These are phyloP conservation scores for Bidens hawaiensis DNA, from an alignment of 140 eudicot genomes.

Conservation along the genomic window DNA sequence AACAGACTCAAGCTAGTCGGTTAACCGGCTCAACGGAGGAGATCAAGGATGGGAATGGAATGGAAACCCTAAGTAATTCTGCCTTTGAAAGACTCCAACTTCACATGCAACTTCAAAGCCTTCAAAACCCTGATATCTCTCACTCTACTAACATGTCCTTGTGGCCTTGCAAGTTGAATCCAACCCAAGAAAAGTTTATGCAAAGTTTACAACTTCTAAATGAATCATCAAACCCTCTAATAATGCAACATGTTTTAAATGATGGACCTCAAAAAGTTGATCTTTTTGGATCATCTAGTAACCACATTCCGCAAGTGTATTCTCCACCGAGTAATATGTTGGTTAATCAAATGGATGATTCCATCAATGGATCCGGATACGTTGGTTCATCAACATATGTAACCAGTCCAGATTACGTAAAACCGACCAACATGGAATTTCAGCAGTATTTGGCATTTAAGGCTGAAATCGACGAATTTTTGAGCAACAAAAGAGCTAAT, in stretches of 20 bases:
- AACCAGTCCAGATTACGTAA: constrained; percentile 10
- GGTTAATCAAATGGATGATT: constrained; percentile 11
- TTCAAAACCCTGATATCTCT: constrained; percentile 40
- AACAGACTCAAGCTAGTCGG: constrained; percentile 29
- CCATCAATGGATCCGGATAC: not conserved
- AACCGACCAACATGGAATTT: constrained; percentile 10
- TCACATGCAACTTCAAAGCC: constrained; percentile 69
- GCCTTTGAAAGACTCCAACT: constrained; percentile 88
- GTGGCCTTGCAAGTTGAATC: constrained; percentile 64
- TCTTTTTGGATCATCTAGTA: not conserved
- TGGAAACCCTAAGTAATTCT: constrained; percentile 45
- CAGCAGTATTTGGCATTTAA: constrained; percentile 14
- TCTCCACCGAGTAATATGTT: not conserved
- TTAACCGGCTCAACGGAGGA: constrained; percentile 20
- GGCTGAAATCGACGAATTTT: constrained; percentile 30
- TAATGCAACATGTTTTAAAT: constrained; percentile 20
- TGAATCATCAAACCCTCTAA: constrained; percentile 22
- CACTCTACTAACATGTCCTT: constrained; percentile 34
- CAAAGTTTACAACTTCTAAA: constrained; percentile 35
- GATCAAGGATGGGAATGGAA: constrained; percentile 18
- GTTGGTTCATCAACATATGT: not conserved
- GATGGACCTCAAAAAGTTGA: not conserved
- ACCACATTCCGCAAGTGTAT: constrained; percentile 11
- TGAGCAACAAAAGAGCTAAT: constrained; percentile 12
- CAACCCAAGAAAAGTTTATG: constrained; percentile 46